phyloP scores from a whole-genome alignment of 2,329 filamentous ascomycete species.

The Ophiostoma tasmaniense region DNA sequence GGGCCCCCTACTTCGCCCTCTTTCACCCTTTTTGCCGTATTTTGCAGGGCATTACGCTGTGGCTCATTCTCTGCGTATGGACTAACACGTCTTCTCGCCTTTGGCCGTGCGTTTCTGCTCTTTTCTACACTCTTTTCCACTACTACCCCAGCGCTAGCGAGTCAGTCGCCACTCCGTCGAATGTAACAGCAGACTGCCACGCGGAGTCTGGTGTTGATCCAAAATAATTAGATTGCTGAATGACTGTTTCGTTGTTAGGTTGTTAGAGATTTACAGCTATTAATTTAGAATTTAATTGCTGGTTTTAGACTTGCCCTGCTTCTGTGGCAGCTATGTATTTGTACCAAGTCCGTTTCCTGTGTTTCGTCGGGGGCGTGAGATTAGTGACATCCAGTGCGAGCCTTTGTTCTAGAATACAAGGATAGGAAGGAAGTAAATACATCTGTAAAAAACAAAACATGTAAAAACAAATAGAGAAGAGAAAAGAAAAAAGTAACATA shows the following conservation, averaged over 20 bases:
- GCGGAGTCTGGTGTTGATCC: neutral
- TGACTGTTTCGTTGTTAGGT: neutral
- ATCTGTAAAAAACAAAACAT: neutral
- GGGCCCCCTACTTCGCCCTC: neutral
- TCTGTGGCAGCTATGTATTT: neutral
- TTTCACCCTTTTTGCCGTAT: neutral
- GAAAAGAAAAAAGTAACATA: neutral
- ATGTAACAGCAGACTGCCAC: neutral
- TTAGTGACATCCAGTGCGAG: neutral
- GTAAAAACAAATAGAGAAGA: neutral
- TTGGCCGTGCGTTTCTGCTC: neutral
- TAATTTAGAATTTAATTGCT: neutral
- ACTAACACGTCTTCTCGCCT: neutral
- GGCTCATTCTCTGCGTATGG: neutral
- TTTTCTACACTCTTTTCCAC: neutral
- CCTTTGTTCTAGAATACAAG: neutral
- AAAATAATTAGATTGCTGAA: neutral
- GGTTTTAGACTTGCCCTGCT: neutral
- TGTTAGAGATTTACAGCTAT: neutral
- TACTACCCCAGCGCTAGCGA: constrained; percentile 1
- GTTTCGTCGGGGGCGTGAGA: neutral
- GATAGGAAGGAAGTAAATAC: neutral
- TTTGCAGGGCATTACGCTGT: neutral
- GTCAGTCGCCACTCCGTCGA: neutral
- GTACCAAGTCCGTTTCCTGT: neutral